Conservation (phyloP, 2,329 filamentous ascomycete species). For the Esteya vermicola region DNA sequence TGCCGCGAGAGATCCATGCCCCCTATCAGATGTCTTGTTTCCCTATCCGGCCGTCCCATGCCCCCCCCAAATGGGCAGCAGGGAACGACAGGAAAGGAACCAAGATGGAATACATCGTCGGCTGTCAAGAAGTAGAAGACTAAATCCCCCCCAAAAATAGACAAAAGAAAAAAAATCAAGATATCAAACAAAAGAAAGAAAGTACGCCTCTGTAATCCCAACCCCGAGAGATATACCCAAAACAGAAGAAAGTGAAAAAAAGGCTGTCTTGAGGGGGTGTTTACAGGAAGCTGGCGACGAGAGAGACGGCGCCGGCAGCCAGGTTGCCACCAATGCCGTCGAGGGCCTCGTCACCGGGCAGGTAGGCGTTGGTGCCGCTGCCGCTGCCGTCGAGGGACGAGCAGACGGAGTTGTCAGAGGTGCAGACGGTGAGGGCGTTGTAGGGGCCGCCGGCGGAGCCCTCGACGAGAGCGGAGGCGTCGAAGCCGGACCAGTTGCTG, state of each 20-base stretch:
- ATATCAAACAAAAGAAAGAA: no score
- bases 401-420: constrained; percentile 15
- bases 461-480: constrained; percentile 34
- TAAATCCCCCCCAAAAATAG: no score
- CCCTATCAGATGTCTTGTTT: background rate
- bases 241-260: background rate
- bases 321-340: constrained; percentile 23
- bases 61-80: background rate
- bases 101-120: background rate
- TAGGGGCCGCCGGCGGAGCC: constrained; percentile 21
- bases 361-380: constrained; percentile 19
- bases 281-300: constrained; percentile 9
- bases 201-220: no score
- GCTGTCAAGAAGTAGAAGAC: background rate
- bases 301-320: constrained; percentile 10
- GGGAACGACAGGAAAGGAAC: background rate
- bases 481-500: constrained; percentile 33
- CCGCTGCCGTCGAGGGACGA: constrained; percentile 18
- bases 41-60: background rate
- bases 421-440: constrained; percentile 24
- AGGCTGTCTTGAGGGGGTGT: background rate
- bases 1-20: background rate
- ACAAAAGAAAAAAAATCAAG: background rate
- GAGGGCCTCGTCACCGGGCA: constrained; percentile 16
- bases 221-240: background rate